phyloP scores from a whole-genome alignment of 208 protist genomes.

The Trypanosoma scelopori region DNA sequence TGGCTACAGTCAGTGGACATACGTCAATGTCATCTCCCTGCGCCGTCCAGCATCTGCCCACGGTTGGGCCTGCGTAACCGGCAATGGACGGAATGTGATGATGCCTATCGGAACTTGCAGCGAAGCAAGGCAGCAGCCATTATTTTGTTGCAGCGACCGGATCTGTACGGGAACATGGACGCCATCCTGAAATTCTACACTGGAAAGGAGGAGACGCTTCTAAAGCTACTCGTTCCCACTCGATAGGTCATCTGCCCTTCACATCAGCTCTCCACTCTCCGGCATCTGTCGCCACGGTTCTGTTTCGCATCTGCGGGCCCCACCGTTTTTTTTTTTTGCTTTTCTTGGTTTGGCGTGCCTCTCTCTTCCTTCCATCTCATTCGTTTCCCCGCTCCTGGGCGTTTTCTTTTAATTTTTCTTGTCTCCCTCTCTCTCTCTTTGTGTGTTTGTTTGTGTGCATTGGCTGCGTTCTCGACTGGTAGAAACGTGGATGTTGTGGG shows the following conservation, averaged over 20 bases:
- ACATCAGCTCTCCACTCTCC: too few species aligned
- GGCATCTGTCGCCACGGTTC: too few species aligned
- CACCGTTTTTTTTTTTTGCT: neutral
- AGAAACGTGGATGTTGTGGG: conserved; percentile 13
- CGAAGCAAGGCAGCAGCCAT: neutral
- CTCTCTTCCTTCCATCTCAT: too few species aligned
- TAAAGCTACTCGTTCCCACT: neutral
- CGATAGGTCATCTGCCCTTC: too few species aligned
- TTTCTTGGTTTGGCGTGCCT: too few species aligned
- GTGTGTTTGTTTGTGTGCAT: neutral
- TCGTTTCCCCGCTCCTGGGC: too few species aligned
- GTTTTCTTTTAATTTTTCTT: conserved; percentile 1
- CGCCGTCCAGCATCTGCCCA: neutral
- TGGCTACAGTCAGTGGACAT: neutral
- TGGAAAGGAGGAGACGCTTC: conserved; percentile 9
- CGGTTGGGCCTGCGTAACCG: conserved; percentile 2
- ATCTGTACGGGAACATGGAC: conserved; percentile 4
- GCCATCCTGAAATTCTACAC: neutral
- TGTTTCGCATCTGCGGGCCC: too few species aligned
- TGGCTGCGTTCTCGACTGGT: neutral
- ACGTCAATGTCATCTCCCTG: neutral
- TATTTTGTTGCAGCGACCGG: neutral
- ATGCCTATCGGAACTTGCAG: neutral
- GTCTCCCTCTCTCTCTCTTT: neutral
- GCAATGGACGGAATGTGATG: conserved; percentile 9